Base-by-base conservation (phyloP, 495 filamentous ascomycete genomes). In the Penicilliopsis zonata region DNA sequence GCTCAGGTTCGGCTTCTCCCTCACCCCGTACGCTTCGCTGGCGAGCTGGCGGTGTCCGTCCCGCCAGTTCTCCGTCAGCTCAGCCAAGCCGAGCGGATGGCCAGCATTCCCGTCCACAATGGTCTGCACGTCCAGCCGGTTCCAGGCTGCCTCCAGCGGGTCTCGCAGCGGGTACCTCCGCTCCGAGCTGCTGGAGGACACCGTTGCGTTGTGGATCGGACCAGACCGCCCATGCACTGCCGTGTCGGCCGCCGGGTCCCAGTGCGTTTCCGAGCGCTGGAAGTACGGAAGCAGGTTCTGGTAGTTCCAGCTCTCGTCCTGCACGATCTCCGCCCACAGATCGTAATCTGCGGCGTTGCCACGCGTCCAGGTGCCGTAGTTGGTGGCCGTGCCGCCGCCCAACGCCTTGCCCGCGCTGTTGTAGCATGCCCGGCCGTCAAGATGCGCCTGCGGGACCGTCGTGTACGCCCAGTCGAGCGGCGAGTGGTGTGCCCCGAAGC, bases 81-180 rank as follows among this genome's bases (percentile, higher is more conserved):
- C 43, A 13, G 22, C 38, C 0, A 61, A 24, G n/a, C 60, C 59
- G 1, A 47, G 27, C 9, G 46, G 41, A 12, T 35, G 21, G 0
- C 57, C 57, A 3, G 21, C 30, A 30, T 59, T 59, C 7, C 12
- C 36, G 40, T 61, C 53, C 0, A 31, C 20, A 4, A 43, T 38
- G 1, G 19, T 13, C 3, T 46, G 7, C 3, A 61, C 19, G n/a
- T 59, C 57, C 15, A 55, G 0, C 3, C 36, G 28, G 4, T 27
- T 13, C 46, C 42, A 58, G 10, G 49, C 37, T 3, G 28, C 5
- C 28, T 31, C n/a, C 8, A 52, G 18, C 1, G 37, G 35, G 5
- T 51, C 40, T 6, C 40, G 19, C 2, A 63, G 39, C 1, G 55
- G 53, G 60, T 29, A 33, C 36, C 44, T 69, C 55, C 16, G 69